Percentiles rank a stretch among this genome's conserved stretches.
Conservation (phyloP, 2,329 filamentous ascomycete genomes). For the Microdochium trichocladiopsis region DNA sequence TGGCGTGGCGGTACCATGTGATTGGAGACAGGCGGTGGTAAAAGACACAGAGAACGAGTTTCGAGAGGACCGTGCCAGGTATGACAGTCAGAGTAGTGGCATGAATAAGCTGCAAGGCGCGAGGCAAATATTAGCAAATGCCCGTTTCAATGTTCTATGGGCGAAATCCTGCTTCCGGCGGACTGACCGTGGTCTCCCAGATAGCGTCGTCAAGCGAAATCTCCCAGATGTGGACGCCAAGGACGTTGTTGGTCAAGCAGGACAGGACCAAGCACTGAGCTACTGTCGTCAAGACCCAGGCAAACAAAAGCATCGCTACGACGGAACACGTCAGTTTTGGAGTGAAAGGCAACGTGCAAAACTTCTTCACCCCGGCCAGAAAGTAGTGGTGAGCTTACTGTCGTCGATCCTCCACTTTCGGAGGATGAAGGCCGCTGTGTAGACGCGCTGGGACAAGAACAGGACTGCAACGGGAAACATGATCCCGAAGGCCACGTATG, state of each 20-base stretch:
- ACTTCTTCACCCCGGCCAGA: too few relatives aligned
- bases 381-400: slow-evolving; percentile 1
- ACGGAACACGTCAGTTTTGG: too few relatives aligned
- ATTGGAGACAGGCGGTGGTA: slow-evolving; percentile 14
- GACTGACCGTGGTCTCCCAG: background rate
- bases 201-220: slow-evolving; percentile 1
- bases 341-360: too few relatives aligned
- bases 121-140: too few relatives aligned
- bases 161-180: too few relatives aligned
- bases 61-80: slow-evolving; percentile 13
- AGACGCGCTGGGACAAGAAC: slow-evolving; percentile 4
- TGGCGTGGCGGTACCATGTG: slow-evolving; percentile 9
- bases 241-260: background rate
- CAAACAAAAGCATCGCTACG: background rate
- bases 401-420: slow-evolving; percentile 3
- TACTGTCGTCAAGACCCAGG: background rate
- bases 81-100: slow-evolving; percentile 8
- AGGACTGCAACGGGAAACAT: background rate
- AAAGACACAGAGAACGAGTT: slow-evolving; percentile 15
- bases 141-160: too few relatives aligned
- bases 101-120: slow-evolving; percentile 3
- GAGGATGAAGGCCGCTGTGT: slow-evolving; percentile 1
- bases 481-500: slow-evolving; percentile 1
- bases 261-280: background rate
- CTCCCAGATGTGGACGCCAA: slow-evolving; percentile 4